Conservation (phyloP, 106 monocot species). For the Dactylorhiza incarnata region DNA sequence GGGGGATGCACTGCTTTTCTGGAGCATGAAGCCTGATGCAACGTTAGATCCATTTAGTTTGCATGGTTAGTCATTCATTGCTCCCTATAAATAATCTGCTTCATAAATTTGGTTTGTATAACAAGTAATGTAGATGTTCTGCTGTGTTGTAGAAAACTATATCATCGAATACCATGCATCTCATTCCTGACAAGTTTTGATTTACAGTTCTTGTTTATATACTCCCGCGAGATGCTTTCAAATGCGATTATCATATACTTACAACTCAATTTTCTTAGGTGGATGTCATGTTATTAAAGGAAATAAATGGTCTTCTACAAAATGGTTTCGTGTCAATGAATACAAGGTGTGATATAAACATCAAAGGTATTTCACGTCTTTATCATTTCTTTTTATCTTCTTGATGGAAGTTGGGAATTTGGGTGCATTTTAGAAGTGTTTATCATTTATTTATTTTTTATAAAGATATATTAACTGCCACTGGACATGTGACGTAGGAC, state of each 20-base stretch:
- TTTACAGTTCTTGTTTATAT: not conserved
- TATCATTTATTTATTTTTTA: too few species aligned
- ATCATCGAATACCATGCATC: not conserved
- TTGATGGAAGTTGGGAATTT: not conserved
- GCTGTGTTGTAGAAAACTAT: not conserved
- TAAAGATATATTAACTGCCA: too few species aligned
- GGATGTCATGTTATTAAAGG: constrained; percentile 6
- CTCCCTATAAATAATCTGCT: not conserved
- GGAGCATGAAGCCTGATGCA: constrained; percentile 68
- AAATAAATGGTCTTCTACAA: constrained; percentile 9
- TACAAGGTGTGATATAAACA: constrained; percentile 4
- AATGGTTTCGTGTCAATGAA: constrained; percentile 7
- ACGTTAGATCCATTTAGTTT: constrained; percentile 53
- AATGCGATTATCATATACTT: not conserved
- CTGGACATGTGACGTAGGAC: too few species aligned
- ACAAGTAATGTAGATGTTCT: not conserved
- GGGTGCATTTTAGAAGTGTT: not conserved
- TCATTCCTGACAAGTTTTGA: not conserved
- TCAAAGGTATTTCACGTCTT: not conserved
- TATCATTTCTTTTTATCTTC: not conserved
- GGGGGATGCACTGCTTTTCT: constrained; percentile 64
- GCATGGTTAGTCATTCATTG: constrained; percentile 33
- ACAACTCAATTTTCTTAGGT: not conserved
- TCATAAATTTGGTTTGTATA: not conserved
- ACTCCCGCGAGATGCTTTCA: not conserved